phyloP scores from a whole-genome alignment of 495 filamentous ascomycete genomes.

The Tuber microsphaerosporum region DNA sequence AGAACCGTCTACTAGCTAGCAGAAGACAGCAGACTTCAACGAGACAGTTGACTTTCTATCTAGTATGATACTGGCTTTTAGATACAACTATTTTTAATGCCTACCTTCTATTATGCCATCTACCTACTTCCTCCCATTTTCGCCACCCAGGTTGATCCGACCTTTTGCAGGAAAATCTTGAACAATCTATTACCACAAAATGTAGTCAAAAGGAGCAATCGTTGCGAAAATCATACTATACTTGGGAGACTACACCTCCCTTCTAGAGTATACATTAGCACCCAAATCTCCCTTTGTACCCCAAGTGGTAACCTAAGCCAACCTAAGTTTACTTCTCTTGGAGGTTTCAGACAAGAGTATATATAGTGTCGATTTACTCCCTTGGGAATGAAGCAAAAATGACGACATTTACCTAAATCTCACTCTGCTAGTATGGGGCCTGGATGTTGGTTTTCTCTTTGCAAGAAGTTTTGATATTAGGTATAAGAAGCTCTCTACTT shows the following conservation, averaged over 20 bases:
- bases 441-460: background rate
- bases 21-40: too few relatives aligned
- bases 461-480: background rate
- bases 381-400: background rate
- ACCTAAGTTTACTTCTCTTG: background rate
- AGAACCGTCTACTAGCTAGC: too few relatives aligned
- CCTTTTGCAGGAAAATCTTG: background rate
- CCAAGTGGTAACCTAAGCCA: background rate
- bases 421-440: background rate
- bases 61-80: slow-evolving; percentile 34
- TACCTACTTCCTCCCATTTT: background rate
- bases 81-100: slow-evolving; percentile 24
- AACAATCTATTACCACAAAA: background rate
- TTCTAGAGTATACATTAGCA: background rate
- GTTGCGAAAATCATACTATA: background rate
- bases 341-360: background rate
- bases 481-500: background rate
- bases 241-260: background rate
- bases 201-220: background rate
- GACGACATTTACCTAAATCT: background rate
- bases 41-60: too few relatives aligned
- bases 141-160: background rate
- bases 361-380: background rate
- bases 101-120: background rate
- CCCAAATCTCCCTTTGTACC: background rate